Base-by-base conservation (phyloP, 73 alveolate species). In the Paramecium sexaurelia region DNA sequence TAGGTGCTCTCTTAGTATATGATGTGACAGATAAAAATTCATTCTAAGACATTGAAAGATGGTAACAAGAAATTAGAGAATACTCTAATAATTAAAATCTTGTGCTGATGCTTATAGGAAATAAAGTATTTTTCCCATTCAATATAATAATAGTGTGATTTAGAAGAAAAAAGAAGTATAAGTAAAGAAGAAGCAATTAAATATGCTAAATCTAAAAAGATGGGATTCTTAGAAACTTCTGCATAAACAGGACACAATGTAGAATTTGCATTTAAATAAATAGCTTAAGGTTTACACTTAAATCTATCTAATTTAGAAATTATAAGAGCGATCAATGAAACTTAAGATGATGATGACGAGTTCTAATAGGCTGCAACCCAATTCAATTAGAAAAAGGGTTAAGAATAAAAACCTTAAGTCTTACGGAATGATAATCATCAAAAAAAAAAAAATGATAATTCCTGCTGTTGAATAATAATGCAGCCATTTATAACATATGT, bases 71-170 rank as follows among this genome's bases (percentile, higher is more conserved):
- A 83, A 55, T 91, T 29, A 36, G 35, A 39, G 45, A 91, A 45
- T 55, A 57, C 20, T 37, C 95, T 15, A 56, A 57, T 57, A 3
- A 73, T 13, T 6, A 40, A 20, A 47, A 91, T 36, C 35, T 91
- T 10, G 92, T 75, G 5, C 32, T 32, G 13, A 82, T 91, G 87
- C 92, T 91, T 22, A 67, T 91, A 22, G 95, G 95, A 45, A 91
- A 91, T 55, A 91, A 91, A 37, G 85, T 69, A 69, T 27, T 35
- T 35, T 35, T 11, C 19, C 36, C 20, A n/a, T 4, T 20, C 11
- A 17, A 26, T 4, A 13, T 22, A 32, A 69, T 32, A 4, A 4
- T 69, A 69, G 85, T 5, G 15, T 32, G 85, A 69, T 22, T 8
- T 8, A 69, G 85, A 69, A 4, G 26, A 5, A 35, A 13, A 69